Conservation (phyloP, 257 asterid genomes). For the Gynochthodes officinalis region DNA sequence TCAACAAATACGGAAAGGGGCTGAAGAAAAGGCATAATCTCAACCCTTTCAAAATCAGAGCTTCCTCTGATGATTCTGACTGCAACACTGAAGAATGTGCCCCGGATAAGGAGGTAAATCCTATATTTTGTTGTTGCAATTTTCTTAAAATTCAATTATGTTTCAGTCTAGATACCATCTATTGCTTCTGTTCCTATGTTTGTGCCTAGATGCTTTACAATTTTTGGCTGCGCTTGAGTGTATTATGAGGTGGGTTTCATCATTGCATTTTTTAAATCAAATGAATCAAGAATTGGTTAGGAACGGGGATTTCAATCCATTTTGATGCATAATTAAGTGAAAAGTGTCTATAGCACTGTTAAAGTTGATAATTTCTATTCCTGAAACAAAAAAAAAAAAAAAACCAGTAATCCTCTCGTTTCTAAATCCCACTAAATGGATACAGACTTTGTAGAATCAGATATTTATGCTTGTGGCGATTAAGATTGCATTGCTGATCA, state of each 20-base stretch:
- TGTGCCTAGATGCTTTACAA: not conserved
- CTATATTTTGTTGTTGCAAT: not conserved
- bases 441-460: not conserved
- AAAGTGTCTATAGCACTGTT: not conserved
- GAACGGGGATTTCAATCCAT: not conserved
- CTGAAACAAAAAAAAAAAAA: not conserved
- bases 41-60: constrained; percentile 33
- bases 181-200: not conserved
- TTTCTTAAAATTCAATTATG: not conserved
- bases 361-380: not conserved
- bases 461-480: too few species aligned
- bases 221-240: not conserved
- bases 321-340: not conserved
- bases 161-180: not conserved
- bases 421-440: not conserved
- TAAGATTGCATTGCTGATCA: not conserved
- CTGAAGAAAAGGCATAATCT: constrained; percentile 33
- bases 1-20: constrained; percentile 1
- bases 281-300: not conserved
- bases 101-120: constrained; percentile 82
- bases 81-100: constrained; percentile 94
- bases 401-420: not conserved
- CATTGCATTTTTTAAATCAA: too few species aligned
- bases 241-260: too few species aligned
- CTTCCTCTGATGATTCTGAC: constrained; percentile 53